Conservation (phyloP, 768 basidiomycete species). For the Nidula microcarpa region DNA sequence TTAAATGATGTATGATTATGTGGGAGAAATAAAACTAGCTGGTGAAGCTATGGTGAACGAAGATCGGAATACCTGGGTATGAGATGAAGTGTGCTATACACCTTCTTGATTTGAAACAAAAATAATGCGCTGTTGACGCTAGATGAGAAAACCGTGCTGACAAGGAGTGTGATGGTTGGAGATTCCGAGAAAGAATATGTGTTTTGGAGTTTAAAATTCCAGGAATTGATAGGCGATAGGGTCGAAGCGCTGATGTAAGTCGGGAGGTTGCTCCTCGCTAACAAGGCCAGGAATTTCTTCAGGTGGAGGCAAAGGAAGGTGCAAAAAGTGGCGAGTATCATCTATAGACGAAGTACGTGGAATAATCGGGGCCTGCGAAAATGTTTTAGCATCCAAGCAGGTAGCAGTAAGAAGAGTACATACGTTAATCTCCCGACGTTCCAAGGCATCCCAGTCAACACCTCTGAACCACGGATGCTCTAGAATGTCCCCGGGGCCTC, state of each 20-base stretch:
- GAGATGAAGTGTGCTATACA: neutral
- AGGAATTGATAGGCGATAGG: constrained; percentile 68
- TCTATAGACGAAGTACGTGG: constrained; percentile 77
- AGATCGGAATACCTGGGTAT: neutral
- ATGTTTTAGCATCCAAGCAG: constrained; percentile 5
- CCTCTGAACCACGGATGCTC: constrained; percentile 95
- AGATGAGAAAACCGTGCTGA: neutral
- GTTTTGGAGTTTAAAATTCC: constrained; percentile 53
- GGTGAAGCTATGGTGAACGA: no score
- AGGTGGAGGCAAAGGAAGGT: constrained; percentile 69
- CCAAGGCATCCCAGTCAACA: constrained; percentile 88
- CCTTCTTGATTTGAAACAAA: neutral
- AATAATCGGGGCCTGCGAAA: constrained; percentile 75
- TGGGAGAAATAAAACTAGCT: no score
- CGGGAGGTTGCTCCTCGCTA: constrained; percentile 54
- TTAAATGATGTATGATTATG: no score
- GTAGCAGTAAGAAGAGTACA: constrained; percentile 17
- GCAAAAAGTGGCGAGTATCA: constrained; percentile 85
- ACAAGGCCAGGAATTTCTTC: constrained; percentile 80
- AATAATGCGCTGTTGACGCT: neutral
- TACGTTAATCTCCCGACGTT: constrained; percentile 83
- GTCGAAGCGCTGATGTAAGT: constrained; percentile 63
- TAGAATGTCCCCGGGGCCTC: constrained; percentile 88
- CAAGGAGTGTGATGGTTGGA: constrained; percentile 3
- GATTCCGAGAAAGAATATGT: constrained; percentile 14